phyloP scores from a whole-genome alignment of 2,329 filamentous ascomycete genomes.

The Sporothrix curviconia region DNA sequence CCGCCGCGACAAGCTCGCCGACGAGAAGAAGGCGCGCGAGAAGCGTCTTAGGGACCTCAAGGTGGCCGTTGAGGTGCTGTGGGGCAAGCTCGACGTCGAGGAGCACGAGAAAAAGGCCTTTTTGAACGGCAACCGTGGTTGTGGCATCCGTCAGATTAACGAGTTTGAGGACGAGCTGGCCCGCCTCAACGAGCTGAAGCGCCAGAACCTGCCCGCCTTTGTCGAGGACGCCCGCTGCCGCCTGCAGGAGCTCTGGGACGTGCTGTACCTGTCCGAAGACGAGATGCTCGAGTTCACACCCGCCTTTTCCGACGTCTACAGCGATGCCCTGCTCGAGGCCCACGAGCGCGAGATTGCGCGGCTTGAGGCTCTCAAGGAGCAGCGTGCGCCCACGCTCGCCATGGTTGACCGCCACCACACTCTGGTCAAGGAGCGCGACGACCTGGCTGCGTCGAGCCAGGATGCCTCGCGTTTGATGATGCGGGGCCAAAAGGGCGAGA shows the following conservation, averaged over 20 bases:
- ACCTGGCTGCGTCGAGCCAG: conserved; percentile 83
- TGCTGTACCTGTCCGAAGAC: conserved; percentile 89
- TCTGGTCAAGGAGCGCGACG: conserved; percentile 77
- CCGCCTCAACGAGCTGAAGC: conserved; percentile 84
- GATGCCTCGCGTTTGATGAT: conserved; percentile 90
- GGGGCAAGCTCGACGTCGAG: conserved; percentile 81
- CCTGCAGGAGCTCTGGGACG: conserved; percentile 92
- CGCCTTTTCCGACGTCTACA: conserved; percentile 94
- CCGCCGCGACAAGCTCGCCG: conserved; percentile 73
- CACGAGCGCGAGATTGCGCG: conserved; percentile 87
- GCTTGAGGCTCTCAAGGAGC: conserved; percentile 74
- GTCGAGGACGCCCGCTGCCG: conserved; percentile 89
- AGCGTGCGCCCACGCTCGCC: conserved; percentile 75
- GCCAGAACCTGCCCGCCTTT: conserved; percentile 90
- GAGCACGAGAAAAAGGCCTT: conserved; percentile 79
- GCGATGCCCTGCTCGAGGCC: conserved; percentile 86
- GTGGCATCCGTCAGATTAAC: conserved; percentile 84
- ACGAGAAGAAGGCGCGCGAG: conserved; percentile 85
- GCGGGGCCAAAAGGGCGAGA: conserved; percentile 87
- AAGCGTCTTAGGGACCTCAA: conserved; percentile 68
- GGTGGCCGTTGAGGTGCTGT: conserved; percentile 72
- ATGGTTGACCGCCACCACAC: conserved; percentile 78
- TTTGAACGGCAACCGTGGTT: conserved; percentile 80
- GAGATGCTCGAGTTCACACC: conserved; percentile 98
- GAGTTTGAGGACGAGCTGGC: conserved; percentile 89